Evolutionary conservation across 139 green algal species (phyloP).

Genomic region (Zygnema circumcarinatum): DNA sequence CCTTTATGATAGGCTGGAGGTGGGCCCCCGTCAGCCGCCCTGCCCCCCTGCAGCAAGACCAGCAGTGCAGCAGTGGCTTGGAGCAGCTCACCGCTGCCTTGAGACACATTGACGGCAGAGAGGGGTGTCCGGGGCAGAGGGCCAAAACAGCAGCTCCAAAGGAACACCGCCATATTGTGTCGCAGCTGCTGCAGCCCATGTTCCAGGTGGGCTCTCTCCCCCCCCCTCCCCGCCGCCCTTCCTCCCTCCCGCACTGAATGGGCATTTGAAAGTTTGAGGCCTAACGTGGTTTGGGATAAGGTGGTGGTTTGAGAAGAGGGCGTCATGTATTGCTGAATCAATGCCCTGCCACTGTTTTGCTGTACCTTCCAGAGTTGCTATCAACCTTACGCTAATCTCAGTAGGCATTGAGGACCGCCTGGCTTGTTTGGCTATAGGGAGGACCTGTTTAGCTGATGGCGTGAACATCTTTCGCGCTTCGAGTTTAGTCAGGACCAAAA

Average conservation of each 20-base stretch:
- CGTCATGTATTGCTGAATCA: no score
- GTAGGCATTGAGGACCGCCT: no score
- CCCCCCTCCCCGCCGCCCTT: neutral
- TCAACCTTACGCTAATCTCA: no score
- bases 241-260: neutral
- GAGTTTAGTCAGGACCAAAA: no score
- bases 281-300: neutral
- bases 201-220: constrained; percentile 37
- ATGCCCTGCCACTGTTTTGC: no score
- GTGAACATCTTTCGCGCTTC: no score
- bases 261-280: neutral
- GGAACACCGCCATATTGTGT: constrained; percentile 33
- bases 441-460: no score
- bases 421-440: no score
- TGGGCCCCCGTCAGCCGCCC: neutral
- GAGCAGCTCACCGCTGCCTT: neutral
- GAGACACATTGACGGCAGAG: neutral
- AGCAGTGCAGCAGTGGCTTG: neutral
- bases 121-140: neutral
- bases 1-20: constrained; percentile 38
- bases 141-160: constrained; percentile 4
- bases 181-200: constrained; percentile 45
- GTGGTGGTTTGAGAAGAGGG: no score
- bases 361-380: no score
- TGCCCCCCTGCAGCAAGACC: neutral